Base-by-base conservation (phyloP, 306 rosid genomes). In the Echinosophora koreensis region DNA sequence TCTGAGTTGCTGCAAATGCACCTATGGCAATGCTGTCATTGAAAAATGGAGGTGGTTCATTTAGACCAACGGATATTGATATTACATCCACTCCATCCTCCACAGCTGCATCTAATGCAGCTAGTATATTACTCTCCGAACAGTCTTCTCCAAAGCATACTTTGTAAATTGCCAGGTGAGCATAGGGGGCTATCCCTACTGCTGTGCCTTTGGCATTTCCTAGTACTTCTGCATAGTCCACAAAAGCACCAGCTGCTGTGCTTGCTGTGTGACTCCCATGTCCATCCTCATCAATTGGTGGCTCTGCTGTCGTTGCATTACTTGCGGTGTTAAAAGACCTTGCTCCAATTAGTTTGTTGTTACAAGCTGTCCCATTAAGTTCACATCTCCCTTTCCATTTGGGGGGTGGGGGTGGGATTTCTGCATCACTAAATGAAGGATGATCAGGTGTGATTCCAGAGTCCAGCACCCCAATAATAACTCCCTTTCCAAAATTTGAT, bases 301-400 rank as follows among this genome's bases (percentile, higher is more conserved):
- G 5, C 66, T 68, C 78, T 27, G 15, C 84, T 35, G 56, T 51
- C 17, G 0, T 66, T 32, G 77, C 71, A 66, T 4, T 22, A 0
- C 71, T 78, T 1, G 85, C 88, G 1, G 11, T 3, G 16, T 84
- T 77, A 81, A 90, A 88, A 44, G 84, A 27, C 38, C 86, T 87
- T 8, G 93, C 98, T 32, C 98, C 98, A 15, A 93, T 90, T 27
- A 90, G 67, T 74, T 89, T 93, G 54, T 88, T 90, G 77, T 93
- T 93, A 54, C 98, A 93, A 28, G 68, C 65, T 10, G 86, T 79
- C 27, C 5, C 87, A 11, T 73, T 64, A 35, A 89, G 76, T 10
- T 90, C 87, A 5, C 98, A 93, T 39, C 68, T 86, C n/a, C 97
- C 97, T 77, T 84, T 90, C 97, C 97, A 93, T 81, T 84, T 90